Percentiles rank a stretch among this genome's conserved stretches.
Conservation (phyloP, 2,329 filamentous ascomycete genomes). For the Tolypocladium ophioglossoides region DNA sequence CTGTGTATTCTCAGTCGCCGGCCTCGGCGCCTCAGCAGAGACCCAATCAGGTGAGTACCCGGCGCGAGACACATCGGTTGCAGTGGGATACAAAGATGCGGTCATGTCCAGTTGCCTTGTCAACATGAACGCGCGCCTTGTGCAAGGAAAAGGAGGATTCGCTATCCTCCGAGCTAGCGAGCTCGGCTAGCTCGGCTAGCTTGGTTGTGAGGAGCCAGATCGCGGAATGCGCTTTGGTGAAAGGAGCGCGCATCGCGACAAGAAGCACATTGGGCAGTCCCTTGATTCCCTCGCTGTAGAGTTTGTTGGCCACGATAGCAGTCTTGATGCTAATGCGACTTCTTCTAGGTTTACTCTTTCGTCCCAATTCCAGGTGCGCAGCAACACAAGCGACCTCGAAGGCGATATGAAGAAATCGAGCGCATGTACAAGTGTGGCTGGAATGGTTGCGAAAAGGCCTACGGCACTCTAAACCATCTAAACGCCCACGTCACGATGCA, state of each 20-base stretch:
- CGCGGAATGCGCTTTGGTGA: neutral
- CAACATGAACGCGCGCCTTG: neutral
- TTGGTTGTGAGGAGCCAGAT: neutral
- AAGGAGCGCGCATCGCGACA: neutral
- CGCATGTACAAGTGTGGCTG: constrained; percentile 99
- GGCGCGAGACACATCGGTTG: neutral
- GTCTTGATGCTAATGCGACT: constrained; percentile 3
- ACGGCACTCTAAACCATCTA: constrained; percentile 91
- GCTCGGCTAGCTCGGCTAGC: neutral
- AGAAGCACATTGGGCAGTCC: neutral
- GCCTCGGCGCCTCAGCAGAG: constrained; percentile 44
- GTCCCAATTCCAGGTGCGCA: constrained; percentile 94
- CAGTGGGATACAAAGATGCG: neutral
- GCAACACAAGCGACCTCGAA: constrained; percentile 88
- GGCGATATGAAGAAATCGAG: constrained; percentile 96
- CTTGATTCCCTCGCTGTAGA: neutral
- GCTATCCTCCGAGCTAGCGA: neutral
- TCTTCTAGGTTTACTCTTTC: constrained; percentile 85
- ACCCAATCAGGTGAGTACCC: constrained; percentile 48
- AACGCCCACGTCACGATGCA: constrained; percentile 99
- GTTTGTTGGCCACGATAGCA: neutral
- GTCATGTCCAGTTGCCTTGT: neutral
- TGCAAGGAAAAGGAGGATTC: neutral
- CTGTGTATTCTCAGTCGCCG: constrained; percentile 45
- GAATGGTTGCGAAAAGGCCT: constrained; percentile 97